Percentiles rank a stretch among this genome's conserved stretches.
phyloP scores from a whole-genome alignment of 108 stramenopile genomes.

The Aurantiochytrium sp. region DNA sequence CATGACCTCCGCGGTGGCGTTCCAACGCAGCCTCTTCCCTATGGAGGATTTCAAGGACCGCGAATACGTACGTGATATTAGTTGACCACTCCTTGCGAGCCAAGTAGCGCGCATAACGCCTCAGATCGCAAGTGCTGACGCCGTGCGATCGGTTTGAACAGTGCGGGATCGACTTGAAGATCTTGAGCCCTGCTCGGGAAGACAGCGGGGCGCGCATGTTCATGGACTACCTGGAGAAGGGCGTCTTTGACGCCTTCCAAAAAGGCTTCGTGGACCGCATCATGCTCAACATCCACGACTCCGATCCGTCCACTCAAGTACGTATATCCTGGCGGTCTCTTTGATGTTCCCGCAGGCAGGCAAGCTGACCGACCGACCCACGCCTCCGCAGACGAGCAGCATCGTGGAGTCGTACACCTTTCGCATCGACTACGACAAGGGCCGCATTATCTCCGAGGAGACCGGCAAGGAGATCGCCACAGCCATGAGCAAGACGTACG shows the following conservation, averaged over 20 bases:
- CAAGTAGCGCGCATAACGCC: no score
- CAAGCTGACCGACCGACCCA: no score
- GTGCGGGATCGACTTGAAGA: not conserved
- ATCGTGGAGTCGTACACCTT: constrained; percentile 16
- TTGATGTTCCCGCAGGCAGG: no score
- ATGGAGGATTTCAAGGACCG: not conserved
- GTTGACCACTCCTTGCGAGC: no score
- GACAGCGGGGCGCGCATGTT: not conserved
- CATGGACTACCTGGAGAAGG: constrained; percentile 12
- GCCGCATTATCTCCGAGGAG: not conserved
- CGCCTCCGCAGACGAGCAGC: not conserved
- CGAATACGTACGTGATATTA: not conserved
- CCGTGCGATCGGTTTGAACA: not conserved
- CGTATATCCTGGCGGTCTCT: not conserved
- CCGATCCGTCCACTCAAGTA: not conserved
- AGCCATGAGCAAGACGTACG: not conserved
- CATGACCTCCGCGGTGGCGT: not conserved
- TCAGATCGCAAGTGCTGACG: no score
- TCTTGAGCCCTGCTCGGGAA: not conserved
- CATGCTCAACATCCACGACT: constrained; percentile 1
- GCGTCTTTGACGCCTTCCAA: not conserved
- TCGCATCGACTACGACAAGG: not conserved
- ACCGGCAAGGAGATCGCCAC: not conserved
- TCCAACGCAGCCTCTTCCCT: constrained; percentile 7
- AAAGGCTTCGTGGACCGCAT: constrained; percentile 8